Base-by-base conservation (phyloP, 2,329 filamentous ascomycete species). In the Graphiopsis chlorocephala region DNA sequence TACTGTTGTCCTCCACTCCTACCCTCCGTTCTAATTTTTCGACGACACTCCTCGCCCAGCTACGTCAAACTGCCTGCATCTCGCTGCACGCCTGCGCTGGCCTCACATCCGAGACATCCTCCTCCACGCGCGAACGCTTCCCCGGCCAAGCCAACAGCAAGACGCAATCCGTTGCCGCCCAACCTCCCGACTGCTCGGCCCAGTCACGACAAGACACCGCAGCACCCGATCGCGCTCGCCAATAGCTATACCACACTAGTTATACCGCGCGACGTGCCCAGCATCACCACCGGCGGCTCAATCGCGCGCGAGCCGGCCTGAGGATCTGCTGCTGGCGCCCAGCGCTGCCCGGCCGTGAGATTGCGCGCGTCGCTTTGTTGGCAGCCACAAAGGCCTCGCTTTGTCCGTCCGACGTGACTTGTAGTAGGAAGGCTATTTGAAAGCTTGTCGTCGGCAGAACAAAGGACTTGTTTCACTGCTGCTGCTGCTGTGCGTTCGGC, bases 391-490 rank as follows among this genome's bases (percentile, higher is more conserved):
- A 56, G 53, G 53, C 14, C 53, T 17, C 14, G 48, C 60, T 55
- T 62, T 62, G 48, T 55, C 29, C 38, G 33, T 45, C 29, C 38
- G 38, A 45, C 38, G 38, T 45, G 38, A 45, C 38, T 45, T 45
- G 47, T 33, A 52, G 31, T 38, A 50, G 45, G 48, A n/a, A 62
- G 47, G 47, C 47, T 62, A 62, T 62, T 55, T 55, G 38, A 29
- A 31, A 38, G 47, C 60, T 62, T 62, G 60, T 56, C 15, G 31
- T 23, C 33, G 20, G 31, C 11, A 23, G 33, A 53, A 61, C 60
- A 62, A 62, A 62, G 60, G 25, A 62, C 60, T 62, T 62, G 60
- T 62, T 25, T 35, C 58, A n/a, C 28, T 31, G 56, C 26, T 53
- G 53, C 31, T 38, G 53, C 47, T 26, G 47, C 47, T 50, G 47